Conservation (phyloP, 192 early-diverging fungal species). For the Umbelopsis vinacea region DNA sequence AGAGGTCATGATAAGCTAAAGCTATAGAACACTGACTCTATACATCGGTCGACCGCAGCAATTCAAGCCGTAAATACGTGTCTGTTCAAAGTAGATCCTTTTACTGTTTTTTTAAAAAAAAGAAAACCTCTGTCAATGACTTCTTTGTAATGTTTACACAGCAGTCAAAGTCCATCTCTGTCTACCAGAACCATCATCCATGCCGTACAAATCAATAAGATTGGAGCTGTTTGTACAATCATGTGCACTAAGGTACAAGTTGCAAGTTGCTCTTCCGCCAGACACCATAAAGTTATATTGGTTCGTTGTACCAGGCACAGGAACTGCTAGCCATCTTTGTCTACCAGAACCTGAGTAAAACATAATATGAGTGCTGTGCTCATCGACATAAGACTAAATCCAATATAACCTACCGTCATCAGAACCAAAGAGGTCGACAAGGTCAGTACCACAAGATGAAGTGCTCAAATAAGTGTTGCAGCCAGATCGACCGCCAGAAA, state of each 20-base stretch:
- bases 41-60: no score
- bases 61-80: no score
- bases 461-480: constrained; percentile 3
- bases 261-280: constrained; percentile 11
- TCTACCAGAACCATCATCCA: constrained; percentile 11
- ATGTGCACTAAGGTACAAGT: not conserved
- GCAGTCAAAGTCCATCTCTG: not conserved
- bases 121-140: not conserved
- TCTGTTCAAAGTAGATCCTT: no score
- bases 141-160: not conserved
- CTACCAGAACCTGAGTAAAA: constrained; percentile 4
- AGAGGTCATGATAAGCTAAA: no score
- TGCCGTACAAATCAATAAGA: not conserved
- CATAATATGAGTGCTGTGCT: not conserved
- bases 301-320: not conserved
- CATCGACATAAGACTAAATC: no score
- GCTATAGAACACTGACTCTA: no score
- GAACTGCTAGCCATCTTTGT: constrained; percentile 5
- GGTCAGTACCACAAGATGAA: not conserved
- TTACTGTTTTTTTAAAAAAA: not conserved
- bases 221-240: constrained; percentile 12
- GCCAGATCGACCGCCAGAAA: constrained; percentile 19
- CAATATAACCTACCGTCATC: constrained; percentile 7
- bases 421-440: not conserved
- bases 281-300: constrained; percentile 13